Base-by-base conservation (phyloP, 768 basidiomycete genomes). In the Leccinum sublutescens region DNA sequence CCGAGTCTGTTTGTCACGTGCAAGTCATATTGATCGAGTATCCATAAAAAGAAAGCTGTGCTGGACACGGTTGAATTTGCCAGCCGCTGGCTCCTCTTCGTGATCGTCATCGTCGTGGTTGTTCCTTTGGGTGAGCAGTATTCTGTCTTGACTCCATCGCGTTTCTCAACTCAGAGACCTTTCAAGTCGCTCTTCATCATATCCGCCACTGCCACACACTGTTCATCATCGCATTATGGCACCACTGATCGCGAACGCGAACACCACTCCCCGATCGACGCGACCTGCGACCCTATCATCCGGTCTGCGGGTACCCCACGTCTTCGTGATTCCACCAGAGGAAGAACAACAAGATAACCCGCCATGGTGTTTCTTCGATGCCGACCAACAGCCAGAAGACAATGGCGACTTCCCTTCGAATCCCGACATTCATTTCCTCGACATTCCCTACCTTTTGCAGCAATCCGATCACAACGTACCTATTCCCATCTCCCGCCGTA, bases 361-460 rank as follows among this genome's bases (percentile, higher is more conserved):
- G 6, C 74, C 82, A 21, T 85, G 80, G 78, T 83, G 83, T 63
- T 84, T 75, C 68, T 85, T 85, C 67, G 78, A 85, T 66, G 83
- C 85, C 23, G 75, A 76, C 52, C 61, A 72, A 55, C 68, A 55
- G 21, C 66, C 67, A 36, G 71, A 69, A 55, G 58, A 61, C 50
- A 59, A 56, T 31, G 27, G 38, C 11, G 57, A 59, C 61, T 57
- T 59, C 45, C 49, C 65, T 31, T 68, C 63, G 19, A 31, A 52
- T 57, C 64, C 59, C 23, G 70, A 79, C 69, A 62, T 73, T 61
- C 68, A 67, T 45, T 74, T 74, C 19, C 65, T 74, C 57, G 72
- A 78, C 62, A 64, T 64, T 54, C 72, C 77, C 45, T 69, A 72
- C 40, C 55, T 57, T 19, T 54, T 59, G n/a, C 66, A 64, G 40